phyloP scores from a whole-genome alignment of 1,139 yeast genomes.

The Yamadazyma dushanensis region DNA sequence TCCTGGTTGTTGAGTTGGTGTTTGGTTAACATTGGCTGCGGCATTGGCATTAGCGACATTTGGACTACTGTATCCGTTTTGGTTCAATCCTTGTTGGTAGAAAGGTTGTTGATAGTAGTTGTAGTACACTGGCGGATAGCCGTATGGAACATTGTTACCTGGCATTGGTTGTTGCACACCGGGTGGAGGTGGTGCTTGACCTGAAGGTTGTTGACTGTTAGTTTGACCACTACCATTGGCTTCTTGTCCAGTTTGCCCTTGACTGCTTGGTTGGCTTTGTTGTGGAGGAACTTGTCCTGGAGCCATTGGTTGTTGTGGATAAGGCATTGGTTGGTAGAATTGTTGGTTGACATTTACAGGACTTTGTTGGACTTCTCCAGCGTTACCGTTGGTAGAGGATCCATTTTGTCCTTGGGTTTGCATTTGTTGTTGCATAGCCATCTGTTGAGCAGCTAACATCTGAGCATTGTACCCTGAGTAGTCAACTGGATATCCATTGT shows the following conservation, averaged over 20 bases:
- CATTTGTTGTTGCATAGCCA: slow-evolving; percentile 23
- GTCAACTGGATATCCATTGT: slow-evolving; percentile 48
- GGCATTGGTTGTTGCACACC: slow-evolving; percentile 17
- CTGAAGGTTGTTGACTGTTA: slow-evolving; percentile 3
- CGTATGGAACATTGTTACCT: slow-evolving; percentile 32
- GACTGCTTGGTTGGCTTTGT: slow-evolving; percentile 7
- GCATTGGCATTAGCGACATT: slow-evolving; percentile 17
- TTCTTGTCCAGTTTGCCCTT: slow-evolving; percentile 7
- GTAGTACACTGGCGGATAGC: slow-evolving; percentile 49
- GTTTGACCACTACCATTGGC: slow-evolving; percentile 6
- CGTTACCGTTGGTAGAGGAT: slow-evolving; percentile 7
- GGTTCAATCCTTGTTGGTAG: slow-evolving; percentile 34
- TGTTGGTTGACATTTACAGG: slow-evolving; percentile 13
- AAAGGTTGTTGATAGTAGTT: slow-evolving; percentile 46
- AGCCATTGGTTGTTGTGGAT: slow-evolving; percentile 9
- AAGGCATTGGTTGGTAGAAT: slow-evolving; percentile 10
- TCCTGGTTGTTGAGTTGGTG: slow-evolving; percentile 26
- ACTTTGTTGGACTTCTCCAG: slow-evolving; percentile 12
- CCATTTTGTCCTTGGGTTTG: slow-evolving; percentile 18
- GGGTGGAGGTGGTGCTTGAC: slow-evolving; percentile 11
- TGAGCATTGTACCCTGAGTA: slow-evolving; percentile 42
- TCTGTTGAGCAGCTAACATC: slow-evolving; percentile 36
- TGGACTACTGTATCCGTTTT: slow-evolving; percentile 21
- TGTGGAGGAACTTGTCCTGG: slow-evolving; percentile 9
- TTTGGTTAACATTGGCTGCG: slow-evolving; percentile 14